phyloP scores from a whole-genome alignment of 2,329 filamentous ascomycete species.

The Capronia epimyces region DNA sequence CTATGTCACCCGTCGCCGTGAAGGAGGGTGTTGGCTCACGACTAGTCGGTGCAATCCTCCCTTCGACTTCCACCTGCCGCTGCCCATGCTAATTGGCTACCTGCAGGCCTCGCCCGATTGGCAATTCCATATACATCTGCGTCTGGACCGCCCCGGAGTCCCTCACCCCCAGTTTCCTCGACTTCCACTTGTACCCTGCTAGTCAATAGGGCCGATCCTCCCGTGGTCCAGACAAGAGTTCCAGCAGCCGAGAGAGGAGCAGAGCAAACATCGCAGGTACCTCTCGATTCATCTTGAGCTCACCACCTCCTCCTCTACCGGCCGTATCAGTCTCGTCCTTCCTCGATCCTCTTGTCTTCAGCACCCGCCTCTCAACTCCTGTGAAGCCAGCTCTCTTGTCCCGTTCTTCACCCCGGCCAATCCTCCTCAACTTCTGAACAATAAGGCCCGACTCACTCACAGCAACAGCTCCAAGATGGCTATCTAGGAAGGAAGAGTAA shows the following conservation, averaged over 20 bases:
- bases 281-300: not conserved
- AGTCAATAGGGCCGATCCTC: conserved; percentile 1
- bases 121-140: conserved; percentile 24
- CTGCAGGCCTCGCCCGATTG: conserved; percentile 19
- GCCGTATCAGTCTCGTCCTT: not conserved
- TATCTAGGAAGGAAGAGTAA: conserved; percentile 6
- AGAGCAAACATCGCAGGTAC: conserved; percentile 9
- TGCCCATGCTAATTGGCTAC: conserved; percentile 8
- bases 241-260: conserved; percentile 1
- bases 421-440: not conserved
- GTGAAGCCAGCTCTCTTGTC: not conserved
- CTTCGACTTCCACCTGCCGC: conserved; percentile 5
- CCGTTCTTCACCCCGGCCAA: not conserved
- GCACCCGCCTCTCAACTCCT: not conserved
- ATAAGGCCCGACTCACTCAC: not conserved
- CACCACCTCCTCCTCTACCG: not conserved
- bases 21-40: not conserved
- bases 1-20: not conserved
- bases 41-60: not conserved
- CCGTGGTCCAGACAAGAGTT: conserved; percentile 4
- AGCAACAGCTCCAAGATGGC: conserved; percentile 11
- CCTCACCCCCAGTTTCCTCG: conserved; percentile 7
- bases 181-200: conserved; percentile 10
- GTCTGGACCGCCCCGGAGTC: conserved; percentile 5
- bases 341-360: not conserved